Evolutionary conservation across 495 filamentous ascomycete genomes (phyloP), one percentile per base, ranked within the genome.

Genomic region (Xylaria longipes): DNA sequence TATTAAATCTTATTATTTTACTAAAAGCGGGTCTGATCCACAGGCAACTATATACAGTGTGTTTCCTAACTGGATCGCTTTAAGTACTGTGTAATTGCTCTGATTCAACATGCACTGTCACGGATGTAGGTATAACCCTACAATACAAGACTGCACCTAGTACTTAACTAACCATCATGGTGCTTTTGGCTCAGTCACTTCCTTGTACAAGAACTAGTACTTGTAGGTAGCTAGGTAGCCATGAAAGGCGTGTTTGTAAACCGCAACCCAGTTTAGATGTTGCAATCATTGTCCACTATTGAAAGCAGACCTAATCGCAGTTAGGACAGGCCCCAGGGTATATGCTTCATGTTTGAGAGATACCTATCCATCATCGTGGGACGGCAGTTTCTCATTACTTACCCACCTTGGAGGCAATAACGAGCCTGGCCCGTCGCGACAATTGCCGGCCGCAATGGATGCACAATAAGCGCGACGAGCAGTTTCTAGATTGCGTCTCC

Each of bases 31-130:
- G 65, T 29, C 65, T 22, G 8, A 1, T 22, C 31, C 33, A 20
- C 57, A 60, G 57, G 57, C 33, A 37, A 6, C 60, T 45, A 63
- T 27, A 15, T 31, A 56, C 52, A 56, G 52, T 56, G 27, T 12
- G 14, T 14, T 9, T 56, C 3, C 0, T 56, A 31, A 17, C 3
- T 6, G 22, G 8, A 15, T 31, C 14, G 25, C 27, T 29, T 31
- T 17, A 1, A 6, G 1, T 31, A 56, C 52, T 56, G 52, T 56
- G 12, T 11, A 31, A 31, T 17, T 31, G 50, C 8, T 54, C 50
- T 12, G 11, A 54, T 29, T 54, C 27, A 56, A 56, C 27, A 56
- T 56, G 20, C 60, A 15, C 60, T 25, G 58, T 20, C 35, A 63
- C 37, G 31, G 33, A 37, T 60, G 33, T 37, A 37, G 12, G n/a